Evolutionary conservation across 805 yeast genomes (phyloP), one percentile per base, ranked within the genome.

Genomic region (Candida nonsorbophila): DNA sequence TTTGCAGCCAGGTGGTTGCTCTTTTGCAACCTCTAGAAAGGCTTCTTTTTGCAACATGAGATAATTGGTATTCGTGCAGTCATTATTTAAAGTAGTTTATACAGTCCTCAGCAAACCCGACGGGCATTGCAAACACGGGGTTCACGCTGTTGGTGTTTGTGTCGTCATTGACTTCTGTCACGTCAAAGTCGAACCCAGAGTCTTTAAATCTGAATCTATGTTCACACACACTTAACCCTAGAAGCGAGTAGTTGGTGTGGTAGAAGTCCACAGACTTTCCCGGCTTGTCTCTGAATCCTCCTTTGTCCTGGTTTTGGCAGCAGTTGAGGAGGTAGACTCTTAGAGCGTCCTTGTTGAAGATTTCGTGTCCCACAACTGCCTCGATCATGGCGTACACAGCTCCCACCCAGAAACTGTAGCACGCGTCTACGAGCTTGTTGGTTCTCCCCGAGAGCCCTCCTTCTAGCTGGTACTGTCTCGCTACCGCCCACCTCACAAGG

Each of bases 341-440:
- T 25, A 90, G 56, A 1, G 73, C 77, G 7, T 67, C 61, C 36
- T 87, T 69, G 34, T 77, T 66, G 36, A 80, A 60, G 47, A 34
- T 69, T 0, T 19, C 35, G 14, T 12, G 37, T 32, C 33, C 38
- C 1, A 42, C 20, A 1, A 79, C 58, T 0, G 71, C 60, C 35
- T 84, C 92, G 4, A 86, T 34, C 20, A 85, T 53, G 1, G 84
- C 76, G 38, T 70, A 63, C 21, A 79, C 51, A 0, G 86, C 94
- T 2, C 97, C 97, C 2, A 87, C 81, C 98, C 98, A 92, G 53
- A 82, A 90, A 48, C 90, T 77, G 52, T 92, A 92, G 54, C 98
- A 92, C 0, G 95, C 96, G 51, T 92, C 98, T 1, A 92, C 97
- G 18, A 92, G 67, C 51, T 92, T 92, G 52, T 90, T 90, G 0